These are phyloP conservation scores for Entomortierella lignicola DNA, from an alignment of 192 early-diverging fungal genomes.

Conservation along the genomic window DNA sequence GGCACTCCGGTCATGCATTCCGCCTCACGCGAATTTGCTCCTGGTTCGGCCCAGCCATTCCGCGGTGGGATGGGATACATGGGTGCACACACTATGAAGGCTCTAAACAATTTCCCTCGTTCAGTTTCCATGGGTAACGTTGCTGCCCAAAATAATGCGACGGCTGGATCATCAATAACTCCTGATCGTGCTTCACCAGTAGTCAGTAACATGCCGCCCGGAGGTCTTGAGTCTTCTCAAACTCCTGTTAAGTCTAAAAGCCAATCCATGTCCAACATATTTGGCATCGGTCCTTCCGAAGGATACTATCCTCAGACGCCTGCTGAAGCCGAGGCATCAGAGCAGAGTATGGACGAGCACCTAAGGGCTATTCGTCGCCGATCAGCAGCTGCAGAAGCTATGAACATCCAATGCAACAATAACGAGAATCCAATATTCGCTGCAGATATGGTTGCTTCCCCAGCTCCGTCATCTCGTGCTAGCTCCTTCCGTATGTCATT, in stretches of 20 bases:
- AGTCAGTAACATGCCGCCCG: not conserved
- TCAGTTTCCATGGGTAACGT: slow-evolving; percentile 32
- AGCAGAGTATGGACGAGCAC: slow-evolving; percentile 47
- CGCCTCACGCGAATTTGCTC: not conserved
- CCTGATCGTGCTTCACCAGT: slow-evolving; percentile 14
- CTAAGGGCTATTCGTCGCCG: slow-evolving; percentile 34
- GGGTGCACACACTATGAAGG: slow-evolving; percentile 27
- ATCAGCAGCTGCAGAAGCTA: slow-evolving; percentile 6
- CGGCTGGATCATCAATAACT: not conserved
- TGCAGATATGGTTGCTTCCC: not conserved
- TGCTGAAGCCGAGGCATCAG: slow-evolving; percentile 11
- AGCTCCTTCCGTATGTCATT: slow-evolving; percentile 28
- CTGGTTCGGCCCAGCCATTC: not conserved
- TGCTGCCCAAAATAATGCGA: slow-evolving; percentile 17
- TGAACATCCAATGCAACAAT: not conserved
- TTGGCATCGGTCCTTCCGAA: too few relatives aligned
- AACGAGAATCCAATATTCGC: not conserved
- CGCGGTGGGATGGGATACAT: slow-evolving; percentile 37
- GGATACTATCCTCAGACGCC: not conserved
- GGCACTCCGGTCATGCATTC: slow-evolving; percentile 9
- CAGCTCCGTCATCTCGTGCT: not conserved
- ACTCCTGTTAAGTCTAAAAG: slow-evolving; percentile 9
- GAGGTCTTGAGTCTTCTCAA: not conserved
- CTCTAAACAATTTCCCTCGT: slow-evolving; percentile 15
- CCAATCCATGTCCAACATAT: slow-evolving; percentile 15